These are phyloP conservation scores for Chaetothyriales sp. DNA, from an alignment of 2,329 filamentous ascomycete genomes.

Conservation along the genomic window DNA sequence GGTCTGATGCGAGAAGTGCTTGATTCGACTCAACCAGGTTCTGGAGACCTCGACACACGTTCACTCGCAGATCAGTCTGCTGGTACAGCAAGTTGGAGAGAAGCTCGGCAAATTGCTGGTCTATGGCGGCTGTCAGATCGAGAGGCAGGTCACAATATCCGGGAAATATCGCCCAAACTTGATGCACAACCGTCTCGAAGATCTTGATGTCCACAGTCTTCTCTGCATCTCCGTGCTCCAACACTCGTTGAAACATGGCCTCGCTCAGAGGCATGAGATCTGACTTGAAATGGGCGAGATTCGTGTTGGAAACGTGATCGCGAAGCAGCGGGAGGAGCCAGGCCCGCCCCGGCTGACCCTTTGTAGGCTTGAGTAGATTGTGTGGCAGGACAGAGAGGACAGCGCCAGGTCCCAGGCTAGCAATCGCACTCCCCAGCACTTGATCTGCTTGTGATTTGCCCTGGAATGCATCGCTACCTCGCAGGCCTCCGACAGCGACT, in stretches of 20 bases:
- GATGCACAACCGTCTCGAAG: constrained; percentile 87
- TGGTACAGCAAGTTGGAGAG: constrained; percentile 84
- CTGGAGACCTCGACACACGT: constrained; percentile 75
- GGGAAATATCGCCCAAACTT: constrained; percentile 85
- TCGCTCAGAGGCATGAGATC: constrained; percentile 86
- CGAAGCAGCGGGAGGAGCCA: constrained; percentile 89
- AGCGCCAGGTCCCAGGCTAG: constrained; percentile 75
- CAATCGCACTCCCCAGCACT: constrained; percentile 73
- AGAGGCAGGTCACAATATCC: constrained; percentile 89
- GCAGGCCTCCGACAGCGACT: constrained; percentile 69
- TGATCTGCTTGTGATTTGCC: constrained; percentile 92
- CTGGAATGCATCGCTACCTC: constrained; percentile 72
- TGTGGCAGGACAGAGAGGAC: constrained; percentile 71
- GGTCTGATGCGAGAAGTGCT: constrained; percentile 55
- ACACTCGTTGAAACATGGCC: constrained; percentile 70
- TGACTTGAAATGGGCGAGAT: constrained; percentile 65
- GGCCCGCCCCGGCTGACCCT: constrained; percentile 68
- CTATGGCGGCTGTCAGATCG: constrained; percentile 61
- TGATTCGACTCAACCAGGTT: constrained; percentile 85
- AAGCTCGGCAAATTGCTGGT: constrained; percentile 78
- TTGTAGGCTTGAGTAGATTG: constrained; percentile 63
- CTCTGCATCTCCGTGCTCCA: constrained; percentile 64
- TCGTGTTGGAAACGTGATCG: constrained; percentile 79
- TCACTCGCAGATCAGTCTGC: constrained; percentile 71
- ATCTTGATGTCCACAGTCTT: constrained; percentile 97